These are phyloP conservation scores for Gaertneriomyces sp. DNA, from an alignment of 192 early-diverging fungal species.

Conservation along the genomic window DNA sequence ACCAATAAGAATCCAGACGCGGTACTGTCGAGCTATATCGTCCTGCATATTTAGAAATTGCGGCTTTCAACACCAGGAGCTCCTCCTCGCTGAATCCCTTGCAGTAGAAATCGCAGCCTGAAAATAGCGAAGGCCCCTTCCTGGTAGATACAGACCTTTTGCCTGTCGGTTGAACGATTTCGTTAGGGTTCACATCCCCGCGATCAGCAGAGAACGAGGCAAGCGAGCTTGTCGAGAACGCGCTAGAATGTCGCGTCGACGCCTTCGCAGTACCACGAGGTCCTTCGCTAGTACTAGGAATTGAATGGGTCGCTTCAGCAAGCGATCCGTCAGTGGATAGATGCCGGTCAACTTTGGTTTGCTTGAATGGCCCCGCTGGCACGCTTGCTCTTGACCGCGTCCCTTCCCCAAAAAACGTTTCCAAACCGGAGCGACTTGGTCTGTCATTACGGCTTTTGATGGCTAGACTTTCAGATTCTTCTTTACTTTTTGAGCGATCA, in stretches of 20 bases:
- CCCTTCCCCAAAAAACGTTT: not conserved
- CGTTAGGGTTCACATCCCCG: too few species aligned
- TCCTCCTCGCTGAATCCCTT: constrained; percentile 3
- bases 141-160: not conserved
- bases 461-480: not conserved
- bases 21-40: not conserved
- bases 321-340: too few species aligned
- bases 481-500: not conserved
- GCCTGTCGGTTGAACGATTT: too few species aligned
- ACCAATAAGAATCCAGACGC: not conserved
- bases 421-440: not conserved
- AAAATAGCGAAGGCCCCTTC: not conserved
- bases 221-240: too few species aligned
- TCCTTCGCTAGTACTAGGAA: too few species aligned
- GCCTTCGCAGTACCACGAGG: too few species aligned
- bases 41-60: not conserved
- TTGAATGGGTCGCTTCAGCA: too few species aligned
- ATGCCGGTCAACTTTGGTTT: too few species aligned
- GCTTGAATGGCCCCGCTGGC: not conserved
- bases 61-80: not conserved
- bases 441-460: not conserved
- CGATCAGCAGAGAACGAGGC: too few species aligned
- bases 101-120: not conserved
- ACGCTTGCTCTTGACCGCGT: constrained; percentile 1
- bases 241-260: too few species aligned